phyloP scores from a whole-genome alignment of 768 basidiomycete genomes.

The Auricularia auricula-judae region DNA sequence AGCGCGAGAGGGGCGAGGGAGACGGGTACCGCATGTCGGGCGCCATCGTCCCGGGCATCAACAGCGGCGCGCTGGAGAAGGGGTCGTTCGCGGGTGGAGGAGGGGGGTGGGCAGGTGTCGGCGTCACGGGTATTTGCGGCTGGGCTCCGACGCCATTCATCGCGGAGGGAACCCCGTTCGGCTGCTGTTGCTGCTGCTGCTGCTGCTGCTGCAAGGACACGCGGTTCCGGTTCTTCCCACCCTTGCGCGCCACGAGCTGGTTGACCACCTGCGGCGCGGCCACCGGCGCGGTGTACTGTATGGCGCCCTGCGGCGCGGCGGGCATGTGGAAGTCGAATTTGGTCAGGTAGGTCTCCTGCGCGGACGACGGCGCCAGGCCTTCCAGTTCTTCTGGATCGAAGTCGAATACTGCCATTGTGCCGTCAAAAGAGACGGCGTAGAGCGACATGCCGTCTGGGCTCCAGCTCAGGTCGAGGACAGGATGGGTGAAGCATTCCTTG shows the following conservation, averaged over 20 bases:
- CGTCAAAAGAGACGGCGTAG: slow-evolving; percentile 93
- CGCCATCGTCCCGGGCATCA: slow-evolving; percentile 4
- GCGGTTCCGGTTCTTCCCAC: slow-evolving; percentile 9
- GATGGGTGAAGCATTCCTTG: slow-evolving; percentile 86
- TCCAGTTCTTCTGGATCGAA: slow-evolving; percentile 75
- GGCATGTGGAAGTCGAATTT: slow-evolving; percentile 64
- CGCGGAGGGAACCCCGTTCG: slow-evolving; percentile 1
- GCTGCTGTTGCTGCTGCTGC: neutral
- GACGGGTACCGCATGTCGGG: neutral
- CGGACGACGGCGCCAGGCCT: slow-evolving; percentile 62
- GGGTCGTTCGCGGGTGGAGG: slow-evolving; percentile 4
- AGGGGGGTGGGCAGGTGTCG: slow-evolving; percentile 10
- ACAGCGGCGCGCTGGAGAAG: slow-evolving; percentile 12
- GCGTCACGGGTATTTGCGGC: slow-evolving; percentile 1
- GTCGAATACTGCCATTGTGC: slow-evolving; percentile 79
- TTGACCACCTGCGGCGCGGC: slow-evolving; percentile 34
- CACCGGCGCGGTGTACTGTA: neutral
- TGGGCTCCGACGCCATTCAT: neutral
- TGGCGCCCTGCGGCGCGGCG: neutral
- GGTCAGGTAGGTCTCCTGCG: slow-evolving; percentile 68
- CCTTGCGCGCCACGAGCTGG: slow-evolving; percentile 64
- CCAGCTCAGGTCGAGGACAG: slow-evolving; percentile 95
- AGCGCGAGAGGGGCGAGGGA: neutral
- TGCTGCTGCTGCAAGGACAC: slow-evolving; percentile 2
- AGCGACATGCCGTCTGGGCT: slow-evolving; percentile 86